phyloP scores from a whole-genome alignment of 441 rosid genomes.

The Daphne laureola region DNA sequence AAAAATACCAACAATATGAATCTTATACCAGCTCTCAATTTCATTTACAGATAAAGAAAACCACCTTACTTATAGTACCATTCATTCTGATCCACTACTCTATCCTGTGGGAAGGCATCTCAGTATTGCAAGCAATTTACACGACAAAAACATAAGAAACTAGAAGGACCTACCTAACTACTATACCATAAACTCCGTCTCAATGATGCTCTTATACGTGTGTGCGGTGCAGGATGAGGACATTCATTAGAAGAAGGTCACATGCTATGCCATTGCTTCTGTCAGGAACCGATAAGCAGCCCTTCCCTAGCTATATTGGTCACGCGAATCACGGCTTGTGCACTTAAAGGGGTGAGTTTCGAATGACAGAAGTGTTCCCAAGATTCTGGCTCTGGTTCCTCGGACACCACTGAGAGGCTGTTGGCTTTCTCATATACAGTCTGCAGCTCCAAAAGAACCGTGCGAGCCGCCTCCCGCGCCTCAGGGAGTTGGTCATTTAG shows the following conservation, averaged over 20 bases:
- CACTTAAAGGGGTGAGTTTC: constrained; percentile 65
- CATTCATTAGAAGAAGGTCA: constrained; percentile 22
- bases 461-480: constrained; percentile 91
- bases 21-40: too few species aligned
- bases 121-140: constrained; percentile 19
- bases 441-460: constrained; percentile 77
- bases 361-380: constrained; percentile 85
- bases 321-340: constrained; percentile 81
- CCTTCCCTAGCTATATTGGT: constrained; percentile 57
- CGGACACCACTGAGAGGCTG: constrained; percentile 26
- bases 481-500: constrained; percentile 91
- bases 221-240: constrained; percentile 10
- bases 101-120: constrained; percentile 17
- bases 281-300: constrained; percentile 45
- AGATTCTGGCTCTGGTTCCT: constrained; percentile 36
- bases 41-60: background rate
- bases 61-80: constrained; percentile 14
- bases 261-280: constrained; percentile 3
- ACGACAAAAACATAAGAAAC: constrained; percentile 10
- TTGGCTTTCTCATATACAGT: constrained; percentile 50
- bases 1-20: too few species aligned
- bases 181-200: constrained; percentile 12
- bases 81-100: constrained; percentile 21
- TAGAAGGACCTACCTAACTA: constrained; percentile 1
- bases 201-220: constrained; percentile 16